phyloP scores from a whole-genome alignment of 176 grass and related monocot species.

The Ensete glaucum region DNA sequence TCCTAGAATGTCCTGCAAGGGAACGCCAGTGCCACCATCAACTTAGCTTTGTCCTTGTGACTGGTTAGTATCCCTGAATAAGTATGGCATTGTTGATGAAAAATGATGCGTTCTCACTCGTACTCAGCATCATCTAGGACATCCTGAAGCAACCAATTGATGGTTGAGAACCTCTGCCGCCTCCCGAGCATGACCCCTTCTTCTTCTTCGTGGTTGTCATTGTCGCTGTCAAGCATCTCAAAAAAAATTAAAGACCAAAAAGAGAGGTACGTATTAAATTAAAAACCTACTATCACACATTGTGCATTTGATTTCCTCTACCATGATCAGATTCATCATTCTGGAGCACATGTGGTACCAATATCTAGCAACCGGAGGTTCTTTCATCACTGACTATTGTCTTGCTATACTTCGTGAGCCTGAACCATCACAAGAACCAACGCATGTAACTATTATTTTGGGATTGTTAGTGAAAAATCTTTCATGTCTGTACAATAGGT shows the following conservation, averaged over 20 bases:
- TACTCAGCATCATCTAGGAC: conserved; percentile 55
- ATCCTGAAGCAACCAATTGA: conserved; percentile 51
- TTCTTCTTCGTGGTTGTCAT: conserved; percentile 55
- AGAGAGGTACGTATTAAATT: conserved; percentile 26
- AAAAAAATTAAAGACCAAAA: conserved; percentile 36
- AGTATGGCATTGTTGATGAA: conserved; percentile 70
- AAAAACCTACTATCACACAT: conserved; percentile 62
- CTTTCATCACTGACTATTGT: conserved; percentile 26
- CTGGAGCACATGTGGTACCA: conserved; percentile 75
- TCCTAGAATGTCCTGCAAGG: conserved; percentile 68
- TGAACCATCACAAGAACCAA: not conserved
- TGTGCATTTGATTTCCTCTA: conserved; percentile 60
- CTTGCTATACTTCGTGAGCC: not conserved
- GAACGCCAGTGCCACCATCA: conserved; percentile 23
- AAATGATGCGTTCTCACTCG: conserved; percentile 27
- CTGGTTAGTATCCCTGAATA: conserved; percentile 40
- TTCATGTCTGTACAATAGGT: too few relatives aligned
- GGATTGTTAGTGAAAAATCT: too few relatives aligned
- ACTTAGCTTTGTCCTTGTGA: conserved; percentile 21
- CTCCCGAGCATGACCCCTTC: conserved; percentile 57
- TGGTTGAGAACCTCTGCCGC: conserved; percentile 42
- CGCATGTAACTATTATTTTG: too few relatives aligned
- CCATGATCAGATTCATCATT: conserved; percentile 45
- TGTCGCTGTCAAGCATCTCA: conserved; percentile 25
- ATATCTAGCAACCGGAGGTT: conserved; percentile 26